Conservation (phyloP, 768 basidiomycete genomes). For the Pulveroboletus sp. region DNA sequence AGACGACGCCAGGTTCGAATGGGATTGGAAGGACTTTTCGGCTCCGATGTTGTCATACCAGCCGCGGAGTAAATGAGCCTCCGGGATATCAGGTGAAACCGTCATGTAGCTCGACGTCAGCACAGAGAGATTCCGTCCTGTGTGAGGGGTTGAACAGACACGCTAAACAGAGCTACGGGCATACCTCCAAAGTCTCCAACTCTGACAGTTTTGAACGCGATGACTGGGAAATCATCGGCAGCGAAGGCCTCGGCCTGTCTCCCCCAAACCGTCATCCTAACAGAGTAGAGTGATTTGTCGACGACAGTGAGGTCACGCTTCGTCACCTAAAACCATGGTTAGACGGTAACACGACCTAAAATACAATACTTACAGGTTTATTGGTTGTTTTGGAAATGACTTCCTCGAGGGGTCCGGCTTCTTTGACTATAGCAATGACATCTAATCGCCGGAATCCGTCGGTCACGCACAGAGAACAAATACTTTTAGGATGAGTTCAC, state of each 20-base stretch:
- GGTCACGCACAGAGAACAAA: neutral
- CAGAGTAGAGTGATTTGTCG: slow-evolving; percentile 74
- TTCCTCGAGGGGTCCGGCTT: slow-evolving; percentile 62
- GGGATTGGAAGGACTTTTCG: slow-evolving; percentile 65
- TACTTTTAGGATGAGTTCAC: slow-evolving; percentile 26
- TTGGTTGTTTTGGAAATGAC: slow-evolving; percentile 73
- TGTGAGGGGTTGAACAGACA: slow-evolving; percentile 6
- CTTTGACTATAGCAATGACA: slow-evolving; percentile 84
- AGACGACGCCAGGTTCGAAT: slow-evolving; percentile 44
- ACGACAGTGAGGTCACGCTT: slow-evolving; percentile 92
- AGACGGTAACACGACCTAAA: slow-evolving; percentile 1
- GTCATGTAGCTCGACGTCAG: slow-evolving; percentile 75
- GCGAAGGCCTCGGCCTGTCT: slow-evolving; percentile 84
- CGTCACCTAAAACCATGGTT: slow-evolving; percentile 49
- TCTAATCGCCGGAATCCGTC: slow-evolving; percentile 55
- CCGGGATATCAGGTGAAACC: slow-evolving; percentile 87
- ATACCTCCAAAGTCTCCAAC: slow-evolving; percentile 88
- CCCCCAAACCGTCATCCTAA: slow-evolving; percentile 93
- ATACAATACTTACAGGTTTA: slow-evolving; percentile 43
- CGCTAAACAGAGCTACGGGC: slow-evolving; percentile 5
- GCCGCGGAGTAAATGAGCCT: slow-evolving; percentile 81
- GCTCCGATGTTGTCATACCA: slow-evolving; percentile 85
- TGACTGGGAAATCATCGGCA: slow-evolving; percentile 59
- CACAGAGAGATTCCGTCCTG: slow-evolving; percentile 85
- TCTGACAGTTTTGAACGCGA: slow-evolving; percentile 92